Evolutionary conservation across 805 yeast genomes (phyloP).

Genomic region (Schizosaccharomyces osmophilus): DNA sequence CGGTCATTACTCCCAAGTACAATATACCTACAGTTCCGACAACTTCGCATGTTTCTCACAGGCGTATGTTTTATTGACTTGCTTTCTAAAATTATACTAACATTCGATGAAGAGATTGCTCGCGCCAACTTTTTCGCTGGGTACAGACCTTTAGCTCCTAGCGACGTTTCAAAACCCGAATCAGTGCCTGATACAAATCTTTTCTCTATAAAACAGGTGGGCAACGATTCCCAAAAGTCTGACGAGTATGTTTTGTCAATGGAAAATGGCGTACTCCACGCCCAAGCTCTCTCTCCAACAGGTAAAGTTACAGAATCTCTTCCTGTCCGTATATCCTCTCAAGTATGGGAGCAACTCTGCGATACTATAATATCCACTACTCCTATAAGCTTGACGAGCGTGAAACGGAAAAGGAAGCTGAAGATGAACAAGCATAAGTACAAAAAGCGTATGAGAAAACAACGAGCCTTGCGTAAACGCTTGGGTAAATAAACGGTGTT

Average conservation of each 20-base stretch:
- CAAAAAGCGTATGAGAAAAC: conserved; percentile 88
- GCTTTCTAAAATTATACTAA: neutral
- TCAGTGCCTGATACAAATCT: neutral
- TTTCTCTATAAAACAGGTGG: neutral
- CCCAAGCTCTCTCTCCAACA: conserved; percentile 1
- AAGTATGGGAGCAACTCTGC: conserved; percentile 2
- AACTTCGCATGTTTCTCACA: neutral
- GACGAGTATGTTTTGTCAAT: neutral
- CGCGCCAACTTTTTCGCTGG: conserved; percentile 7
- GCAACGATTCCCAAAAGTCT: neutral
- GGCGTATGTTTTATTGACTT: neutral
- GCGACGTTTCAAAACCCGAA: neutral
- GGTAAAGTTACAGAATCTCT: conserved; percentile 1
- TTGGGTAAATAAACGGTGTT: conserved; percentile 8
- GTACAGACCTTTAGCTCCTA: conserved; percentile 6
- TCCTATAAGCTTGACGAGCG: conserved; percentile 13
- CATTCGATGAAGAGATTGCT: conserved; percentile 5
- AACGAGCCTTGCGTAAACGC: conserved; percentile 25
- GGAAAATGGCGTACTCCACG: neutral
- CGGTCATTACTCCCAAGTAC: neutral
- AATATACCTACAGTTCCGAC: neutral
- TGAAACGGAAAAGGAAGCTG: conserved; percentile 38
- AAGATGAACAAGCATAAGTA: conserved; percentile 96
- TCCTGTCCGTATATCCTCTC: conserved; percentile 2
- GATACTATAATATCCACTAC: neutral